phyloP scores from a whole-genome alignment of 2,329 filamentous ascomycete species.

The Clonostachys chloroleuca region DNA sequence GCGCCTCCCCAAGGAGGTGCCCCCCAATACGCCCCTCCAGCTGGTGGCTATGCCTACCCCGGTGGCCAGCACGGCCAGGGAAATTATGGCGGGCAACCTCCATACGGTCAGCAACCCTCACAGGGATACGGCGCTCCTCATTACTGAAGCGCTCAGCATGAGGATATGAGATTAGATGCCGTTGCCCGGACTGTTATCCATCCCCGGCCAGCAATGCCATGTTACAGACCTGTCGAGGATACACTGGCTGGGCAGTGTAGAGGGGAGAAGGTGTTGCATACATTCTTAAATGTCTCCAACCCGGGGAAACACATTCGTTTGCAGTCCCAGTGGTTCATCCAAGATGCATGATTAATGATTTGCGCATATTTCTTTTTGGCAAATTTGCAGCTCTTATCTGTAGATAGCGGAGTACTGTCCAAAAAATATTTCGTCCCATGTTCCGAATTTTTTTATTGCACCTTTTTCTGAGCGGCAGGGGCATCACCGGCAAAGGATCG shows the following conservation, averaged over 20 bases:
- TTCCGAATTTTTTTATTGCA: not conserved
- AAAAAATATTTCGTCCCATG: not conserved
- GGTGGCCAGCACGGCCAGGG: conserved; percentile 3
- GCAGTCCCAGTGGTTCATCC: not conserved
- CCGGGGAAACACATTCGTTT: too few species aligned
- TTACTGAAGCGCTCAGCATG: not conserved
- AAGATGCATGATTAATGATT: conserved; percentile 6
- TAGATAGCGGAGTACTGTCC: not conserved
- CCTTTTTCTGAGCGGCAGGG: not conserved
- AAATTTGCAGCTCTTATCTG: not conserved
- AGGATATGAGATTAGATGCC: not conserved
- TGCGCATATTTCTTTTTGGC: not conserved
- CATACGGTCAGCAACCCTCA: conserved; percentile 18
- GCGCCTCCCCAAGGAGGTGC: conserved; percentile 10
- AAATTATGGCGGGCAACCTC: conserved; percentile 15
- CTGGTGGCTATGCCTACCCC: not conserved
- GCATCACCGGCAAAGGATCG: not conserved
- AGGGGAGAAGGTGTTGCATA: not conserved
- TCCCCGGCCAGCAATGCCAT: not conserved
- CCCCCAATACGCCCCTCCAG: conserved; percentile 1
- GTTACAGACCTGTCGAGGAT: not conserved
- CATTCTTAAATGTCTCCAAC: not conserved
- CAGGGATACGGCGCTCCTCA: conserved; percentile 2
- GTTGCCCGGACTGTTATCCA: not conserved
- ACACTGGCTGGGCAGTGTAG: not conserved